Evolutionary conservation across 306 rosid species (phyloP).

Genomic region (Luffa acutangula): DNA sequence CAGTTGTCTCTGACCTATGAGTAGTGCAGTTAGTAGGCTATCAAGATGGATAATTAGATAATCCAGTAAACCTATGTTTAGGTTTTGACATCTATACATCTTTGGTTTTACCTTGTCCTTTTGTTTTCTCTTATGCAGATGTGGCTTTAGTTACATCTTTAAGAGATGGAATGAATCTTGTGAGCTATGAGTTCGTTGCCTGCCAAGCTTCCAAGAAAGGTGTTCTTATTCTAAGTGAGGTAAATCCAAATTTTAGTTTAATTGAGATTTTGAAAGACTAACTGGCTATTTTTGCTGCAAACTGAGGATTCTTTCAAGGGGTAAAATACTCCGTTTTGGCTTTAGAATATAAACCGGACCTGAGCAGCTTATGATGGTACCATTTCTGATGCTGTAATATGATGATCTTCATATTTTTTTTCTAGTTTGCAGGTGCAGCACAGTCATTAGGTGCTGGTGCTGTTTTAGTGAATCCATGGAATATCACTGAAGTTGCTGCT

Average conservation of each 20-base stretch:
- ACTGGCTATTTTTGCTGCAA: neutral
- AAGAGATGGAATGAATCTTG: slow-evolving; percentile 99
- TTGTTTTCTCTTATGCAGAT: slow-evolving; percentile 33
- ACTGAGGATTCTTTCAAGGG: neutral
- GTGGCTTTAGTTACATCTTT: slow-evolving; percentile 92
- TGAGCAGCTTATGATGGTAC: neutral
- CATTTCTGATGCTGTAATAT: neutral
- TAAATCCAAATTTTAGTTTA: slow-evolving; percentile 18
- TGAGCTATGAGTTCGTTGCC: slow-evolving; percentile 91
- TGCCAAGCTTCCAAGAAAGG: slow-evolving; percentile 95
- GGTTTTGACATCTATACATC: neutral
- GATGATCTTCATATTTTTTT: neutral
- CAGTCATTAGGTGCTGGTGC: slow-evolving; percentile 99
- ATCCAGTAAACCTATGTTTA: neutral
- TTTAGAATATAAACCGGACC: neutral
- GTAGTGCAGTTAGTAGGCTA: neutral
- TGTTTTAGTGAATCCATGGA: slow-evolving; percentile 93
- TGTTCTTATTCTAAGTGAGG: slow-evolving; percentile 96
- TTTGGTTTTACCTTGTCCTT: slow-evolving; percentile 7
- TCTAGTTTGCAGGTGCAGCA: slow-evolving; percentile 98
- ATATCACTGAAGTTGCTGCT: slow-evolving; percentile 81
- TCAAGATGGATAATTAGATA: neutral
- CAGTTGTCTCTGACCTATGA: neutral
- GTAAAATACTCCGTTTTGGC: neutral
- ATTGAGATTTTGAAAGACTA: neutral